Base-by-base conservation (phyloP, 192 early-diverging fungal genomes). In the Rhizoclosmatium sp. region DNA sequence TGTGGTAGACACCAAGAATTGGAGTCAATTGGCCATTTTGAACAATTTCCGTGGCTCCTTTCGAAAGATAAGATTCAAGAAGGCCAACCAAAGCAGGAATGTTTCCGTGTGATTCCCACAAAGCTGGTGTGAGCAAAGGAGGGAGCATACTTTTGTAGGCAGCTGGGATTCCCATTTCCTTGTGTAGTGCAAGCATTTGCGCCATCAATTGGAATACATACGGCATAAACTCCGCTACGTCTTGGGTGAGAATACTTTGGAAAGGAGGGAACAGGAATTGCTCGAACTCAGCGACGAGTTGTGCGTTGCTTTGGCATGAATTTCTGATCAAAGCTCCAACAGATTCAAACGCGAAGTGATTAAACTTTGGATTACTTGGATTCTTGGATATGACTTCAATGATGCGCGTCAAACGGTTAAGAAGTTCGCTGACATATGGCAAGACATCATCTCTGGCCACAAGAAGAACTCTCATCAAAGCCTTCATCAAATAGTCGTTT, bases 281-380 rank as follows among this genome's bases (percentile, higher is more conserved):
- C 82, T 99, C 97, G 77, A 99, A 98, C 74, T 92, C 89, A 58
- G 76, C 82, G 5, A 97, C 88, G 2, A 94, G 87, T 10, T 79
- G 84, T 0, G 86, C 87, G 10, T 94, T 91, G 4, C 89, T 88
- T 2, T 87, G 88, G 69, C 96, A 96, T 56, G 95, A 91, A 68
- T 94, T 96, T 75, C 95, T 93, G 74, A 96, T 94, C 80, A 99
- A 82, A 39, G 94, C 92, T 16, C 92, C 95, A 69, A 99, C 86
- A 23, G 94, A 89, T 83, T 99, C 98, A 82, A 99, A 99, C 61
- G 94, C 83, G 84, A 92, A 99, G 85, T 99, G 97, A 82, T 94
- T 99, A 92, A 99, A 99, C 48, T 90, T 92, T 1, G 98, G 97
- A 84, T 99, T 99, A 83, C 93, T 95, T 45, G 98, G 98, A 82